These are phyloP conservation scores for Furcasterigmium sp. DNA, from an alignment of 2,329 filamentous ascomycete species.

Conservation along the genomic window DNA sequence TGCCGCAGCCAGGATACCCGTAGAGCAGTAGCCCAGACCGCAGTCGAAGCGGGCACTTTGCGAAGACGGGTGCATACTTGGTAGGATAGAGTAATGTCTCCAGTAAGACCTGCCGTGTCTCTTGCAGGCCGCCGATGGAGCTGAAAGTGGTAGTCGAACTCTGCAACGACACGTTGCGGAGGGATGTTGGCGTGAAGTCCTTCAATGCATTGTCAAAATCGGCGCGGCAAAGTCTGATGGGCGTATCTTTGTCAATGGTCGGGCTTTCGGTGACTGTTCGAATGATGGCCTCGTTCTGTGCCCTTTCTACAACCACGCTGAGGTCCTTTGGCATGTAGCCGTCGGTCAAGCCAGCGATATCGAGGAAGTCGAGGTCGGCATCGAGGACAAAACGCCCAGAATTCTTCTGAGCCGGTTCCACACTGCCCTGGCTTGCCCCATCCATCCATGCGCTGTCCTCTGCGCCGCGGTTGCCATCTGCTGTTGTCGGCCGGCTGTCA, in stretches of 20 bases:
- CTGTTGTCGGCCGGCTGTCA: constrained; percentile 52
- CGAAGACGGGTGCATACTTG: constrained; percentile 96
- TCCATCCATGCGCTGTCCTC: constrained; percentile 71
- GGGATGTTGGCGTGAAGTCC: constrained; percentile 90
- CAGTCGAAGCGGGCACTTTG: constrained; percentile 88
- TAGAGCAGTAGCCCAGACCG: constrained; percentile 91
- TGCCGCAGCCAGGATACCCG: constrained; percentile 92
- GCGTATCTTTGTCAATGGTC: constrained; percentile 25
- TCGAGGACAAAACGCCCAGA: constrained; percentile 65
- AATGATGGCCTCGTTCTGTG: constrained; percentile 88
- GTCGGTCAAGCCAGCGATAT: constrained; percentile 89
- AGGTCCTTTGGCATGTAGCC: constrained; percentile 98
- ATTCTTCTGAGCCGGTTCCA: neutral
- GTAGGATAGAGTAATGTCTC: constrained; percentile 97
- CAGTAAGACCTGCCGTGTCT: constrained; percentile 84
- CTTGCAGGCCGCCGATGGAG: constrained; percentile 81
- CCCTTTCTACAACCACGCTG: constrained; percentile 76
- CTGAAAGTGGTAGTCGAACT: constrained; percentile 89
- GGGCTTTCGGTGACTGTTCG: constrained; percentile 61
- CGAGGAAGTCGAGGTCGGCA: constrained; percentile 78
- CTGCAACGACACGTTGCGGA: constrained; percentile 91
- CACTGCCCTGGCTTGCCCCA: constrained; percentile 36
- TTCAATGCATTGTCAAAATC: constrained; percentile 84
- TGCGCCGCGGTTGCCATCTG: constrained; percentile 42
- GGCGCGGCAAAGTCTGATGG: constrained; percentile 59